These are phyloP conservation scores for Candida ficus DNA, from an alignment of 805 yeast genomes.

Conservation along the genomic window DNA sequence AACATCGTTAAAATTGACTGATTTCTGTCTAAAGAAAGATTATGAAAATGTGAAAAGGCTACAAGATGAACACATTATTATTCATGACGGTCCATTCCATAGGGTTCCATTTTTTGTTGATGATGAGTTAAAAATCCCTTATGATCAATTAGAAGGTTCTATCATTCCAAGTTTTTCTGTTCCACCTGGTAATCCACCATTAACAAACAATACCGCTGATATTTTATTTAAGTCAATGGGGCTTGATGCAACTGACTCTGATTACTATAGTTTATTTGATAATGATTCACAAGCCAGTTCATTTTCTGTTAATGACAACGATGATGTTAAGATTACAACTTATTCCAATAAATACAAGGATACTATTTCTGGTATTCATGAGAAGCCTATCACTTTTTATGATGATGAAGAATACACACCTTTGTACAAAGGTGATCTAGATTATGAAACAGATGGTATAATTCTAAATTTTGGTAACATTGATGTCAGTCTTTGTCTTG, in stretches of 20 bases:
- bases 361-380: conserved; percentile 16
- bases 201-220: conserved; percentile 45
- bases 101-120: conserved; percentile 69
- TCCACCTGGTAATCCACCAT: conserved; percentile 59
- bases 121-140: conserved; percentile 42
- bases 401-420: conserved; percentile 20
- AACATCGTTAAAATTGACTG: conserved; percentile 57
- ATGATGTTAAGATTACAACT: not conserved
- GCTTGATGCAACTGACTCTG: conserved; percentile 2
- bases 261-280: conserved; percentile 1
- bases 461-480: conserved; percentile 50
- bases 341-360: conserved; percentile 5
- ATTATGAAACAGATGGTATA: conserved; percentile 48
- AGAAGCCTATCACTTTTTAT: conserved; percentile 13
- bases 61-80: conserved; percentile 62
- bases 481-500: conserved; percentile 42
- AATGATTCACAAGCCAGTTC: not conserved
- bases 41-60: conserved; percentile 38
- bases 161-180: conserved; percentile 57
- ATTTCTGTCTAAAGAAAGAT: conserved; percentile 50
- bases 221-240: conserved; percentile 18
- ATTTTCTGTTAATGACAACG: not conserved
- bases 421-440: conserved; percentile 28
- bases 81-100: conserved; percentile 81
- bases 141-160: conserved; percentile 44